A percentile compares a stretch with the other conserved stretches of the same genome.
These are phyloP conservation scores for Neophaeococcomyces mojaviensis DNA, from an alignment of 2,329 filamentous ascomycete species.

Conservation along the genomic window DNA sequence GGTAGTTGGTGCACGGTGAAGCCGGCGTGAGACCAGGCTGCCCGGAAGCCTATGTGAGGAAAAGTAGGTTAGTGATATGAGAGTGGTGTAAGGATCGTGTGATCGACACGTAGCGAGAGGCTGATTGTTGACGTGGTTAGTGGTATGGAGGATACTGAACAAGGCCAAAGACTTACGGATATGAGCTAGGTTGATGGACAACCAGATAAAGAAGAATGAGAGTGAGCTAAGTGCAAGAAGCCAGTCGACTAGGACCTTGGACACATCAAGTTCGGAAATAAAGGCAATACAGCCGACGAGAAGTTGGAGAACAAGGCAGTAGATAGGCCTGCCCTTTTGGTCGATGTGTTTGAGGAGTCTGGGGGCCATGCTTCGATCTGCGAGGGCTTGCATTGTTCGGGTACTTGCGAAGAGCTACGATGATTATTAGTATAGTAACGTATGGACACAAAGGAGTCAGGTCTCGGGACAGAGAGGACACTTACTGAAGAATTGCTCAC, in stretches of 20 bases:
- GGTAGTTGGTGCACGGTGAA: constrained; percentile 67
- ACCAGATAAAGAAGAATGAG: constrained; percentile 66
- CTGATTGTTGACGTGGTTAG: too few species aligned
- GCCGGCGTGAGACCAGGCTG: constrained; percentile 62
- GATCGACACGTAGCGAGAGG: too few species aligned
- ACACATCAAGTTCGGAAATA: constrained; percentile 64
- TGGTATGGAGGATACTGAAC: too few species aligned
- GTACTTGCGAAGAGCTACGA: too few species aligned
- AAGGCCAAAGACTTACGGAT: too few species aligned
- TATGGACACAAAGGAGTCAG: too few species aligned
- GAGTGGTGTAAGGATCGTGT: too few species aligned
- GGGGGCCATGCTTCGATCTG: constrained; percentile 78
- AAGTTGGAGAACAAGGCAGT: constrained; percentile 62
- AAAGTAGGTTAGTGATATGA: too few species aligned
- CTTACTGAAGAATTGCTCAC: constrained; percentile 86
- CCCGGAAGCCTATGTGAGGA: constrained; percentile 85
- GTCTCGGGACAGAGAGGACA: too few species aligned
- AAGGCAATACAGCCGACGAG: constrained; percentile 67
- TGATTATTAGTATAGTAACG: too few species aligned
- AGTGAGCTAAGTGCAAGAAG: constrained; percentile 69
- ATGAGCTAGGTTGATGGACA: constrained; percentile 45
- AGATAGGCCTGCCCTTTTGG: constrained; percentile 69
- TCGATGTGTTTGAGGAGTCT: constrained; percentile 71
- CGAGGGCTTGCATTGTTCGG: constrained; percentile 67
- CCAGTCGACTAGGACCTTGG: constrained; percentile 63